Evolutionary conservation across 148 eudicot genomes (phyloP).

Genomic region (Rhododendron ferrugineum): DNA sequence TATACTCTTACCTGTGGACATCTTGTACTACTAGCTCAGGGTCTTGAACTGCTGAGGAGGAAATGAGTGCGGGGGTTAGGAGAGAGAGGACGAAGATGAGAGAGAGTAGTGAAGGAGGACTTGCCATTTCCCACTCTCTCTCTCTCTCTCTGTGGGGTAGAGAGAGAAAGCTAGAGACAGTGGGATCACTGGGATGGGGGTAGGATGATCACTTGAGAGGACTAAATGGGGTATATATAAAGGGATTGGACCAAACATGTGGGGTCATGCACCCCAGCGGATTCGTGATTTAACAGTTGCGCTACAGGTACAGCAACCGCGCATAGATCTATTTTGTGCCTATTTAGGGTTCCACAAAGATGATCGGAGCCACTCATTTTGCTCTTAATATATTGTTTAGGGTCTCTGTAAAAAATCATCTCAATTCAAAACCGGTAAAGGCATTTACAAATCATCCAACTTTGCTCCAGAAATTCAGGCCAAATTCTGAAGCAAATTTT

Average conservation of each 20-base stretch:
- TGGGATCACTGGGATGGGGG: background rate
- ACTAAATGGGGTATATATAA: conserved; percentile 32
- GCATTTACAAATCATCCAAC: too few relatives aligned
- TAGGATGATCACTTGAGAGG: conserved; percentile 5
- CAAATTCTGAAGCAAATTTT: too few relatives aligned
- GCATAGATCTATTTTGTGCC: too few relatives aligned
- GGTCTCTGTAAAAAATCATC: too few relatives aligned
- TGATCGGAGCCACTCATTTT: too few relatives aligned
- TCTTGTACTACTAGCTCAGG: conserved; percentile 55
- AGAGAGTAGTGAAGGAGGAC: conserved; percentile 1
- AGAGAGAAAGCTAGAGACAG: conserved; percentile 13
- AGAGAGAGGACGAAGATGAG: conserved; percentile 17
- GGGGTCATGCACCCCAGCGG: conserved; percentile 7
- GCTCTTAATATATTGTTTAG: too few relatives aligned
- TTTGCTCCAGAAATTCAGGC: too few relatives aligned
- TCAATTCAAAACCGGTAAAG: too few relatives aligned
- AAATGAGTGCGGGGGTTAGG: conserved; percentile 17
- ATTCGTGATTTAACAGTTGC: conserved; percentile 33
- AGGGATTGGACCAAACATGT: conserved; percentile 24
- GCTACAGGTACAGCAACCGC: too few relatives aligned
- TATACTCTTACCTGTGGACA: conserved; percentile 40
- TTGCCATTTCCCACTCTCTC: conserved; percentile 20
- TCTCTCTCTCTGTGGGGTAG: background rate
- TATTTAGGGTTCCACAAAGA: too few relatives aligned
- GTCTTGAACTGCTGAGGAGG: conserved; percentile 32